Percentiles rank a stretch among this genome's conserved stretches.
phyloP scores from a whole-genome alignment of 768 basidiomycete genomes.

The Agrocybe praecox region DNA sequence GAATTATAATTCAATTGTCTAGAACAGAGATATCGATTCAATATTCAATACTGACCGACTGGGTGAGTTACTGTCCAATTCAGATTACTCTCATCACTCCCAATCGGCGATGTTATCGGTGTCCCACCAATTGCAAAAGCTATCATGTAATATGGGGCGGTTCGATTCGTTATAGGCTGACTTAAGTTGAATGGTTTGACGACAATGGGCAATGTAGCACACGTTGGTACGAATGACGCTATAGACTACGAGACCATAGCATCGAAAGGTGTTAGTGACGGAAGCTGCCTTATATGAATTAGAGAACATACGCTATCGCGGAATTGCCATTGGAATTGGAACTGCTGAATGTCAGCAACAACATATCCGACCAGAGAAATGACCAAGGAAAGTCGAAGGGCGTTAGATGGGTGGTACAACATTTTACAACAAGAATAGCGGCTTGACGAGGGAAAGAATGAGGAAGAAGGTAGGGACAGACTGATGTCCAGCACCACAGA shows the following conservation, averaged over 20 bases:
- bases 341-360: neutral
- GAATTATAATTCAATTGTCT: neutral
- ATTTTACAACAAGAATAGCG: neutral
- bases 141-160: conserved; percentile 45
- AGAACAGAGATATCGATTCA: neutral
- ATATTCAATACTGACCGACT: conserved; percentile 31
- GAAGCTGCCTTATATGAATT: neutral
- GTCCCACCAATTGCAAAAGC: conserved; percentile 40
- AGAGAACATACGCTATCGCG: conserved; percentile 10
- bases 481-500: conserved; percentile 12
- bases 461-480: neutral
- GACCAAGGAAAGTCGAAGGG: neutral
- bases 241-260: conserved; percentile 10
- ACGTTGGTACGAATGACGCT: conserved; percentile 26
- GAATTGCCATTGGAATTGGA: conserved; percentile 23
- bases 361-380: conserved; percentile 12
- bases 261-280: neutral
- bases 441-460: neutral
- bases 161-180: conserved; percentile 17
- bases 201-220: conserved; percentile 24
- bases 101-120: conserved; percentile 36
- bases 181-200: conserved; percentile 24
- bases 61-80: conserved; percentile 45
- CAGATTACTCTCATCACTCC: conserved; percentile 34
- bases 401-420: neutral